Evolutionary conservation across 306 rosid genomes (phyloP).

Genomic region (Vachellia pachyceras): DNA sequence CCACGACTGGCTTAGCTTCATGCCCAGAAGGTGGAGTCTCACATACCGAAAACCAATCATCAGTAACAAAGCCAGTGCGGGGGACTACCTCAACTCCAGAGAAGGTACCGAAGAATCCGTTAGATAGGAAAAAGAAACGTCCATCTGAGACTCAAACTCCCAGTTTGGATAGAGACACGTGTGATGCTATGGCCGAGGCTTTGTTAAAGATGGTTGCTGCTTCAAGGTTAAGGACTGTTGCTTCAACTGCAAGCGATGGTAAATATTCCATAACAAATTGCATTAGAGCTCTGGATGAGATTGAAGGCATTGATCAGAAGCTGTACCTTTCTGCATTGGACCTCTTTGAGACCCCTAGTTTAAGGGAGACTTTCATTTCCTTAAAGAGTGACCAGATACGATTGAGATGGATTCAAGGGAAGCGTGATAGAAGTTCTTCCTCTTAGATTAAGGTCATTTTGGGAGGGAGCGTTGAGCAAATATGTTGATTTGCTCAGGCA

Average conservation of each 20-base stretch:
- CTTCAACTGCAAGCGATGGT: constrained; percentile 46
- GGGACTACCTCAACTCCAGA: constrained; percentile 47
- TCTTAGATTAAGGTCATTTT: constrained; percentile 36
- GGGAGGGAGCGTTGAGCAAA: constrained; percentile 3
- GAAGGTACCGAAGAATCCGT: constrained; percentile 49
- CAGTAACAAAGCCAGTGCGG: constrained; percentile 44
- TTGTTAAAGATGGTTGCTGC: constrained; percentile 71
- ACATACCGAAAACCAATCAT: constrained; percentile 46
- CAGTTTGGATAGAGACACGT: constrained; percentile 55
- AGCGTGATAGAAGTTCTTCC: constrained; percentile 26
- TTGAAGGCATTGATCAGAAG: constrained; percentile 57
- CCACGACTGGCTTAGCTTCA: constrained; percentile 39
- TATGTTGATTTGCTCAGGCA: constrained; percentile 25
- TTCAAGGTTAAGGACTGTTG: constrained; percentile 56
- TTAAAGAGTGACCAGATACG: constrained; percentile 60
- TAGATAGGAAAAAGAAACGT: constrained; percentile 72
- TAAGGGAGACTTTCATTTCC: constrained; percentile 78
- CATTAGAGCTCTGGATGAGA: constrained; percentile 77
- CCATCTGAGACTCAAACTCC: constrained; percentile 52
- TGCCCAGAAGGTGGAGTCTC: constrained; percentile 55
- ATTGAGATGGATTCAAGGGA: constrained; percentile 61
- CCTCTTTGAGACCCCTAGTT: constrained; percentile 71
- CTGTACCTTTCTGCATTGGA: constrained; percentile 76
- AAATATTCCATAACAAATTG: constrained; percentile 75
- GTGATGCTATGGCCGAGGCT: constrained; percentile 67